Conservation (phyloP, 1,284 basidiomycete species). For the Termitomyces sp. region DNA sequence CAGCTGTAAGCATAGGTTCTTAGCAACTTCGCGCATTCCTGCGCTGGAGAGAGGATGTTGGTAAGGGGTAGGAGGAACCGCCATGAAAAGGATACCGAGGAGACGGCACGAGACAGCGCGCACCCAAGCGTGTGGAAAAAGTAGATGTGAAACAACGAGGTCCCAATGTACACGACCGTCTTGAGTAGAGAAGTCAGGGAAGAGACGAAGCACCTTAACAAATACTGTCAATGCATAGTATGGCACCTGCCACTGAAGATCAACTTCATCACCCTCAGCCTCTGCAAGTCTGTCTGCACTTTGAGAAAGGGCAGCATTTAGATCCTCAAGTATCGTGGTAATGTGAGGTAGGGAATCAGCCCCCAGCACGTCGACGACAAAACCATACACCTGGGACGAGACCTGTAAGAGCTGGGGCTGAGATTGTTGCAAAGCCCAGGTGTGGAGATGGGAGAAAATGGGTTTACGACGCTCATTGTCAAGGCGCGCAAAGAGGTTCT, state of each 20-base stretch:
- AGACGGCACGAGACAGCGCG: slow-evolving; percentile 78
- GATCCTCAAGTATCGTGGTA: slow-evolving; percentile 53
- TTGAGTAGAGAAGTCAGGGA: slow-evolving; percentile 42
- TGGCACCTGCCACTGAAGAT: slow-evolving; percentile 77
- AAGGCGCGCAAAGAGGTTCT: slow-evolving; percentile 67
- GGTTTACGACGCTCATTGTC: slow-evolving; percentile 55
- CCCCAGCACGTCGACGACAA: slow-evolving; percentile 67
- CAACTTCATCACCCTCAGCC: slow-evolving; percentile 36
- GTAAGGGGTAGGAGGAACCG: slow-evolving; percentile 38
- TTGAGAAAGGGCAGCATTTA: slow-evolving; percentile 45
- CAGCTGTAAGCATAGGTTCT: slow-evolving; percentile 77
- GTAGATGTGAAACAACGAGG: slow-evolving; percentile 60
- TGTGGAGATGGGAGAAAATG: slow-evolving; percentile 69
- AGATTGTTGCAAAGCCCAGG: slow-evolving; percentile 71
- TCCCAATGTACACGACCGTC: slow-evolving; percentile 56
- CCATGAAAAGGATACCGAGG: slow-evolving; percentile 67
- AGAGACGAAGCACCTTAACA: slow-evolving; percentile 58
- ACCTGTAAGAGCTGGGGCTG: slow-evolving; percentile 66
- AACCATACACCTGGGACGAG: slow-evolving; percentile 77
- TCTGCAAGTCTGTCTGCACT: slow-evolving; percentile 38
- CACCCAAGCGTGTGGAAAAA: slow-evolving; percentile 95
- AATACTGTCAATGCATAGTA: slow-evolving; percentile 77
- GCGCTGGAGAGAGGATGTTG: slow-evolving; percentile 45
- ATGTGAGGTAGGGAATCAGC: slow-evolving; percentile 45
- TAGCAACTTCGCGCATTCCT: slow-evolving; percentile 68